Conservation (phyloP, 2,329 filamentous ascomycete species). For the Cercospora sesami region DNA sequence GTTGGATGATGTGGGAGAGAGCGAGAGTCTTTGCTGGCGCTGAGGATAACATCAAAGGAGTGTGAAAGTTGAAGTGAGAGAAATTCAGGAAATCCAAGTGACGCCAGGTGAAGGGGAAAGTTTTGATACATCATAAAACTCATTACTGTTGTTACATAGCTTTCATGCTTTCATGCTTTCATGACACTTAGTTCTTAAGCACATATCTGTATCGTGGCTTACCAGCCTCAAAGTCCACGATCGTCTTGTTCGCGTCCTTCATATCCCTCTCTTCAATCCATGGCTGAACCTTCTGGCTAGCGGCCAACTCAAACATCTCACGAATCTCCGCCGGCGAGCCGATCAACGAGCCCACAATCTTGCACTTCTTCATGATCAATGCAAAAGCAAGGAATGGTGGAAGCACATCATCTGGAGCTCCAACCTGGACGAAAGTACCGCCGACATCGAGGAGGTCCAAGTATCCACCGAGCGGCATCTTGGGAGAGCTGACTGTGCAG, state of each 20-base stretch:
- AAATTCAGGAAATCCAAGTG: not conserved
- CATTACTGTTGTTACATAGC: not conserved
- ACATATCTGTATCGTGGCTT: constrained; percentile 50
- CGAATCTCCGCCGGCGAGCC: constrained; percentile 59
- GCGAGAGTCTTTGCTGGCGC: not conserved
- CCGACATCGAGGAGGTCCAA: constrained; percentile 60
- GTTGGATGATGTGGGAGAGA: not conserved
- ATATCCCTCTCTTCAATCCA: constrained; percentile 64
- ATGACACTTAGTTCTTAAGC: constrained; percentile 20
- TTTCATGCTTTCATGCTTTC: not conserved
- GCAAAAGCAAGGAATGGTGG: constrained; percentile 59
- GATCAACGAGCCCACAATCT: constrained; percentile 48
- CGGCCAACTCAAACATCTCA: constrained; percentile 63
- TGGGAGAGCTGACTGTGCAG: constrained; percentile 57
- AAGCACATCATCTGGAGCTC: constrained; percentile 59
- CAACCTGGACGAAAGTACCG: constrained; percentile 66
- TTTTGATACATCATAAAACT: not conserved
- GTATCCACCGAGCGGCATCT: constrained; percentile 65
- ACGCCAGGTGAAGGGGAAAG: not conserved
- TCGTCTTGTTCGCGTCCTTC: constrained; percentile 58
- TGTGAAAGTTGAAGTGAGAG: not conserved
- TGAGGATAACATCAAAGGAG: not conserved
- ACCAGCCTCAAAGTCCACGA: constrained; percentile 59
- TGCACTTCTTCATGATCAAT: constrained; percentile 58
- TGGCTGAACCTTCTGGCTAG: constrained; percentile 57